phyloP scores from a whole-genome alignment of 768 basidiomycete genomes.

The Russula brevipes region DNA sequence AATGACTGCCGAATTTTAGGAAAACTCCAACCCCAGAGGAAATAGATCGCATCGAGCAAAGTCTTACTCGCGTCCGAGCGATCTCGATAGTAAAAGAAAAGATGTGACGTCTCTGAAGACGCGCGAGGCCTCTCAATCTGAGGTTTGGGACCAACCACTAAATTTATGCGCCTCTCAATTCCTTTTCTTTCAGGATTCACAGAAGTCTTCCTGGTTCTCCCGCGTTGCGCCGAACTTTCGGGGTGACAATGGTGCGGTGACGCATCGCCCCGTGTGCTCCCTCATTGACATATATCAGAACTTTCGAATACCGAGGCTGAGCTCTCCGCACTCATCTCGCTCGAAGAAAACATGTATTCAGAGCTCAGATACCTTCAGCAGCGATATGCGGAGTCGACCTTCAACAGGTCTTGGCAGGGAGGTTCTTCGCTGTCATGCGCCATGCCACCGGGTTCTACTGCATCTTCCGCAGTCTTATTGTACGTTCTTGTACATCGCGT shows the following conservation, averaged over 20 bases:
- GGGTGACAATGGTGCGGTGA: constrained; percentile 36
- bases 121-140: constrained; percentile 28
- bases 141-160: constrained; percentile 24
- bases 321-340: constrained; percentile 20
- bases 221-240: constrained; percentile 48
- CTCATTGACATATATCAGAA: constrained; percentile 21
- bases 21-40: constrained; percentile 45
- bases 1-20: constrained; percentile 26
- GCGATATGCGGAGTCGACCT: constrained; percentile 8
- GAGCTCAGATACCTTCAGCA: constrained; percentile 19
- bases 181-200: constrained; percentile 18
- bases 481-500: background rate
- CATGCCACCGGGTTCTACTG: constrained; percentile 21
- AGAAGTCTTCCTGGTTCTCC: constrained; percentile 40
- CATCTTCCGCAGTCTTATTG: constrained; percentile 37
- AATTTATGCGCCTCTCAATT: background rate
- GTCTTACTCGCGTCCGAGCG: constrained; percentile 55
- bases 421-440: constrained; percentile 20
- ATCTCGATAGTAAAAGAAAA: constrained; percentile 41
- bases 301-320: constrained; percentile 19
- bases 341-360: constrained; percentile 21
- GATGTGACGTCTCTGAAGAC: constrained; percentile 30
- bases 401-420: constrained; percentile 21
- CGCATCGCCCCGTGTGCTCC: background rate
- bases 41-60: constrained; percentile 50